These are phyloP conservation scores for Xylariaceae sp. DNA, from an alignment of 2,329 filamentous ascomycete species.

Conservation along the genomic window DNA sequence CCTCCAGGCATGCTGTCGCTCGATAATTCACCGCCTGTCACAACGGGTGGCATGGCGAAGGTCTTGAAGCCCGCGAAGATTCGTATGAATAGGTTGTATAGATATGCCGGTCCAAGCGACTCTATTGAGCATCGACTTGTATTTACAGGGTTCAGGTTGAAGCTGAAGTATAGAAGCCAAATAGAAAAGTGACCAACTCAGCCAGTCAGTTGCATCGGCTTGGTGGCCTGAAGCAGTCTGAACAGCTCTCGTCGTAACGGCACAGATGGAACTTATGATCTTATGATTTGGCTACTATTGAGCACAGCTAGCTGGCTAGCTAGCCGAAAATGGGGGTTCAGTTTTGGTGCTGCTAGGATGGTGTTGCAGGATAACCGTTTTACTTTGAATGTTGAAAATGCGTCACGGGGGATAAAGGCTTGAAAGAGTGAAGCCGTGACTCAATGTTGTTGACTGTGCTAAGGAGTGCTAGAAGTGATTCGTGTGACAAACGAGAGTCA, in stretches of 20 bases:
- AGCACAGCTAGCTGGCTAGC: no score
- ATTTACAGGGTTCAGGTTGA: not conserved
- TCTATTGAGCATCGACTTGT: not conserved
- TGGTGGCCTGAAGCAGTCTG: not conserved
- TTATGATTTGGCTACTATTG: not conserved
- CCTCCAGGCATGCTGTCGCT: not conserved
- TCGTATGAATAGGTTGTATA: not conserved
- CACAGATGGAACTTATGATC: not conserved
- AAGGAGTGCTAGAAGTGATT: not conserved
- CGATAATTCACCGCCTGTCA: not conserved
- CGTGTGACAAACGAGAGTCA: not conserved
- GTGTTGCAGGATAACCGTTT: not conserved
- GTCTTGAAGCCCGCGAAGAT: not conserved
- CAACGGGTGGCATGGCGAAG: slow-evolving; percentile 14
- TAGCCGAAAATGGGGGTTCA: not conserved
- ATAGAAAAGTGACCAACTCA: not conserved
- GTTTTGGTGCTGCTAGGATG: not conserved
- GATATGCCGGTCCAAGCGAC: not conserved
- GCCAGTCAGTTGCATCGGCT: not conserved
- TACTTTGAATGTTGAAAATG: not conserved
- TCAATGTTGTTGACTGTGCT: not conserved
- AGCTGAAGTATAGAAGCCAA: not conserved
- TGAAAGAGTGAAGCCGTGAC: slow-evolving; percentile 8
- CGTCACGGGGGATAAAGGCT: slow-evolving; percentile 4
- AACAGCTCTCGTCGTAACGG: not conserved